Conservation (phyloP, 306 rosid genomes). For the Vigna hirtella region DNA sequence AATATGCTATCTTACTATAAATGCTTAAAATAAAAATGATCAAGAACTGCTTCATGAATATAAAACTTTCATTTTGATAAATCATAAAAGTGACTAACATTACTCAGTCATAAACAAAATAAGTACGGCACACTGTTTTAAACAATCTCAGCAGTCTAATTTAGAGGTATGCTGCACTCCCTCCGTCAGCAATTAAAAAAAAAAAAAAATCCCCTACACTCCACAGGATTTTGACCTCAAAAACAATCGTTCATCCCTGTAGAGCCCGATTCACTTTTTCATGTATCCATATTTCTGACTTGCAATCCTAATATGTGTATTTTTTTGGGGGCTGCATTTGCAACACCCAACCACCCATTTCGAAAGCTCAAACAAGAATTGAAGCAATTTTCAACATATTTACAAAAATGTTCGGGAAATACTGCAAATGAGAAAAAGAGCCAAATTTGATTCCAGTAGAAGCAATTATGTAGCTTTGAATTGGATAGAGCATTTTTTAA, state of each 20-base stretch:
- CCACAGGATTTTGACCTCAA: neutral
- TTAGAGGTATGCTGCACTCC: neutral
- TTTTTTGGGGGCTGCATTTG: neutral
- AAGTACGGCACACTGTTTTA: neutral
- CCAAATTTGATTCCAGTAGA: neutral
- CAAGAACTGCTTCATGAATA: conserved; percentile 9
- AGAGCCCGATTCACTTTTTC: neutral
- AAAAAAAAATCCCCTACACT: neutral
- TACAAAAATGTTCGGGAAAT: neutral
- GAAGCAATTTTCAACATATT: neutral
- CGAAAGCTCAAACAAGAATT: neutral
- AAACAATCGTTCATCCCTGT: neutral
- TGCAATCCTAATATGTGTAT: neutral
- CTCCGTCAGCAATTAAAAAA: neutral
- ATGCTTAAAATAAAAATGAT: neutral
- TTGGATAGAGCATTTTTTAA: neutral
- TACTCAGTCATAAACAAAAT: neutral
- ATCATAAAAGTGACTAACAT: conserved; percentile 5
- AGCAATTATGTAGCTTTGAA: neutral
- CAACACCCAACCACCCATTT: neutral
- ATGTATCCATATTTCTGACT: too few relatives aligned
- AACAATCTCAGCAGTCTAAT: conserved; percentile 13
- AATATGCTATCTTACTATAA: neutral
- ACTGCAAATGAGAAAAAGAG: too few relatives aligned
- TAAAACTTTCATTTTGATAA: neutral